These are phyloP conservation scores for Backusella westeae DNA, from an alignment of 192 early-diverging fungal species.

Conservation along the genomic window DNA sequence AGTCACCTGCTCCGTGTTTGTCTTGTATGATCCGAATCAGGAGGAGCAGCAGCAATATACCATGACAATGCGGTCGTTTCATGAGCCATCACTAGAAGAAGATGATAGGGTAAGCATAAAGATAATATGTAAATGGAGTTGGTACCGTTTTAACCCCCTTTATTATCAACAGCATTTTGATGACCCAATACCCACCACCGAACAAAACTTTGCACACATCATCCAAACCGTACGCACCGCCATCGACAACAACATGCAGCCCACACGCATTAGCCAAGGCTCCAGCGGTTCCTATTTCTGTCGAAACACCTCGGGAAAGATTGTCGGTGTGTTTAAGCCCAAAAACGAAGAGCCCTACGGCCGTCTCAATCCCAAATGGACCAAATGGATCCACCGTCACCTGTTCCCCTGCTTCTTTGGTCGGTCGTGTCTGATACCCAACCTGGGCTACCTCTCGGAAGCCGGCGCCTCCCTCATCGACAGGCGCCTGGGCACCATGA, in stretches of 20 bases:
- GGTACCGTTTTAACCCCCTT: neutral
- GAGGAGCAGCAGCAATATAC: slow-evolving; percentile 1
- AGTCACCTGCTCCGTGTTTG: slow-evolving; percentile 27
- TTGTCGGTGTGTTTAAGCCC: slow-evolving; percentile 90
- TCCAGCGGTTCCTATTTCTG: slow-evolving; percentile 94
- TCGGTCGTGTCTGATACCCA: slow-evolving; percentile 81
- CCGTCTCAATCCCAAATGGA: slow-evolving; percentile 79
- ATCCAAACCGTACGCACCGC: slow-evolving; percentile 52
- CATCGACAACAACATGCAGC: slow-evolving; percentile 44
- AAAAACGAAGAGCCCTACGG: slow-evolving; percentile 76
- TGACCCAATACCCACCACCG: slow-evolving; percentile 40
- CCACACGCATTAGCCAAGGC: slow-evolving; percentile 62
- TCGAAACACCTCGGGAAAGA: slow-evolving; percentile 64
- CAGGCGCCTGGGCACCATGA: slow-evolving; percentile 60
- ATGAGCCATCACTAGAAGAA: neutral
- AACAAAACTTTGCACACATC: slow-evolving; percentile 40
- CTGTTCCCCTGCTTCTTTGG: slow-evolving; percentile 90
- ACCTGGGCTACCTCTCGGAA: slow-evolving; percentile 87
- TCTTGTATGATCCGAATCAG: slow-evolving; percentile 8
- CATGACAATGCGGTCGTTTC: slow-evolving; percentile 1
- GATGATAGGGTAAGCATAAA: neutral
- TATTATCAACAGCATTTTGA: neutral
- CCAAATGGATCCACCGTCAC: slow-evolving; percentile 89
- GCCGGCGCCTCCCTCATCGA: slow-evolving; percentile 85
- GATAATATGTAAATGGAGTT: too few species aligned